Percentiles rank a stretch among this genome's conserved stretches.
These are phyloP conservation scores for Komagataella phaffii DNA, from an alignment of 805 yeast genomes.

Conservation along the genomic window DNA sequence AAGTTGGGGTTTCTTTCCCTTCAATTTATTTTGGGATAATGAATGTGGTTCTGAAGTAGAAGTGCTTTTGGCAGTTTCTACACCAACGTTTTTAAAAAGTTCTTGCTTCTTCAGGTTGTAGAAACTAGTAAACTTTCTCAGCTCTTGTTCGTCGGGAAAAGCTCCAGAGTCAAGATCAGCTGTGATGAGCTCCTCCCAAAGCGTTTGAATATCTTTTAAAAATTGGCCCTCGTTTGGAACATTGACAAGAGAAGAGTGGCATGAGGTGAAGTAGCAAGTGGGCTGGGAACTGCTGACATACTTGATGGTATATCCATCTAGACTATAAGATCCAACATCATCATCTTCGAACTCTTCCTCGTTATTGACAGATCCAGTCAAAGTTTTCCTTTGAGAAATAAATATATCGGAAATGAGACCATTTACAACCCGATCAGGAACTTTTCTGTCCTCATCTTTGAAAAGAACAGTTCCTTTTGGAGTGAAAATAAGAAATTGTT, in stretches of 20 bases:
- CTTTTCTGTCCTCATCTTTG: slow-evolving; percentile 24
- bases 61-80: neutral
- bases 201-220: slow-evolving; percentile 14
- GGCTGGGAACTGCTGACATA: slow-evolving; percentile 27
- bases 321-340: slow-evolving; percentile 15
- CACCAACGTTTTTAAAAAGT: slow-evolving; percentile 10
- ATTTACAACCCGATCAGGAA: slow-evolving; percentile 28
- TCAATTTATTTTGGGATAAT: slow-evolving; percentile 8
- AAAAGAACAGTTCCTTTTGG: slow-evolving; percentile 40
- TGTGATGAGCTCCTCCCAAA: slow-evolving; percentile 18
- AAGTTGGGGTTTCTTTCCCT: slow-evolving; percentile 5
- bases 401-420: slow-evolving; percentile 34
- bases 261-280: slow-evolving; percentile 22
- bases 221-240: slow-evolving; percentile 22
- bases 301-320: slow-evolving; percentile 30
- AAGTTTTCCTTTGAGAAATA: slow-evolving; percentile 23
- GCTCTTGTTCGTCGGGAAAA: slow-evolving; percentile 5
- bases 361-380: slow-evolving; percentile 7
- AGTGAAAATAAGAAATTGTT: slow-evolving; percentile 34
- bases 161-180: slow-evolving; percentile 8
- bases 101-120: slow-evolving; percentile 22
- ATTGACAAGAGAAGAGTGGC: slow-evolving; percentile 20
- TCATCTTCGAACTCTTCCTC: slow-evolving; percentile 11
- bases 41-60: neutral
- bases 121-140: slow-evolving; percentile 22